Evolutionary conservation across 2,329 filamentous ascomycete species (phyloP), one percentile per base, ranked within the genome.

Genomic region (Achaetomium macrosporum): DNA sequence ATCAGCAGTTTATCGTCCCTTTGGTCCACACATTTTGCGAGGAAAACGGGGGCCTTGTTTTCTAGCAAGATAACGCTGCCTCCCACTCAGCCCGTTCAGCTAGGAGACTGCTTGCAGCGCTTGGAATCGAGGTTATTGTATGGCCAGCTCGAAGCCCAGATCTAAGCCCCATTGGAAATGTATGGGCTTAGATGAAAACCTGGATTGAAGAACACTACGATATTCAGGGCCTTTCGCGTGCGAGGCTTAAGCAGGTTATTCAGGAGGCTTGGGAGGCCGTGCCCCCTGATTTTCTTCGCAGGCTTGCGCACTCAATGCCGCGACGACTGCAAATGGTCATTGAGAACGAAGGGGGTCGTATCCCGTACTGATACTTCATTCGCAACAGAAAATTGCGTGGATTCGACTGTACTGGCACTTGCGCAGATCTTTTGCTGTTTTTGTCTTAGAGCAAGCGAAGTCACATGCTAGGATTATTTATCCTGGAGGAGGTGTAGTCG

Each of bases 61-160:
- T 52, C 25, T 16, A 47, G 35, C 42, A 52, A 20, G 43, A 47
- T 37, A 51, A 51, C 20, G 53, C 47, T 13, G 12, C 36, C 4
- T n/a, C 47, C 16, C 47, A 54, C 25, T 25, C 36, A 16, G 42
- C 43, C 12, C 36, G 31, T 12, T 33, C 42, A 20, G 47, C 42
- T 9, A 41, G 15, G 29, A 15, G 5, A 5, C 12, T 46, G 3
- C 25, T 52, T 12, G 4, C n/a, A 4, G 17, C 7, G 5, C 50
- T 52, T 17, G 42, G 50, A 47, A 52, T 52, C 37, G 37, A 47
- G 25, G 11, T 25, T 10, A 1, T 52, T 9, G 4, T 13, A n/a
- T 52, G 43, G 50, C 50, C 50, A 15, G 42, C 50, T 33, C 19
- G 19, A 13, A 42, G 36, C 37, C 50, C 50, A 8, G 50, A 52